Evolutionary conservation across 2,329 filamentous ascomycete species (phyloP).

Genomic region (Epichloe bromicola): DNA sequence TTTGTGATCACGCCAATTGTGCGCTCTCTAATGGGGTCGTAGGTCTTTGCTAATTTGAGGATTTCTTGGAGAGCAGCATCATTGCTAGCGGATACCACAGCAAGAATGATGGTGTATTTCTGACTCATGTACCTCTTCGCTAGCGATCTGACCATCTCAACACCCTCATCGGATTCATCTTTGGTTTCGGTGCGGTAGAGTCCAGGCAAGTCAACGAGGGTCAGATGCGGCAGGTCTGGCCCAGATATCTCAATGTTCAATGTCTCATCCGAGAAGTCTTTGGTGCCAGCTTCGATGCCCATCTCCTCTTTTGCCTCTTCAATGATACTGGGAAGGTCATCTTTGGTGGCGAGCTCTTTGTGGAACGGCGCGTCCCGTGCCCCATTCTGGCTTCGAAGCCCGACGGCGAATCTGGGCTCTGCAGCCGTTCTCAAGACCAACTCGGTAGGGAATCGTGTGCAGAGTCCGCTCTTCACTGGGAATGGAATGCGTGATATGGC

Average conservation of each 20-base stretch:
- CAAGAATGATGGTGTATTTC: slow-evolving; percentile 45
- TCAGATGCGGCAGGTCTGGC: slow-evolving; percentile 31
- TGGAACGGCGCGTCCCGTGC: slow-evolving; percentile 14
- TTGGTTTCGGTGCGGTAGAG: slow-evolving; percentile 21
- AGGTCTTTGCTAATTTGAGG: slow-evolving; percentile 26
- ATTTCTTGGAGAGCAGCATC: slow-evolving; percentile 41
- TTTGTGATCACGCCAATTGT: slow-evolving; percentile 48
- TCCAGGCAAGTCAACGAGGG: slow-evolving; percentile 42
- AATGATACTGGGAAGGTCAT: slow-evolving; percentile 35
- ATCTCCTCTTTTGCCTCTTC: slow-evolving; percentile 37
- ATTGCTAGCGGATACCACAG: slow-evolving; percentile 35
- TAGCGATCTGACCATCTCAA: slow-evolving; percentile 21
- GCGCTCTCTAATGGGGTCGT: slow-evolving; percentile 30
- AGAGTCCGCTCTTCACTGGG: slow-evolving; percentile 39
- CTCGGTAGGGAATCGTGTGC: slow-evolving; percentile 50
- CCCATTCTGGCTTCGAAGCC: slow-evolving; percentile 24
- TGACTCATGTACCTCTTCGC: slow-evolving; percentile 42
- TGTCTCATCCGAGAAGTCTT: slow-evolving; percentile 31
- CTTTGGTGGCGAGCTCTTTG: slow-evolving; percentile 22
- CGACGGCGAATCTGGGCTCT: slow-evolving; percentile 25
- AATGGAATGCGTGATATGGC: slow-evolving; percentile 50
- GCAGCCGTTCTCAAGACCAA: slow-evolving; percentile 34
- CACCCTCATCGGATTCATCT: slow-evolving; percentile 18
- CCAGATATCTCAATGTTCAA: slow-evolving; percentile 33
- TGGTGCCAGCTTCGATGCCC: slow-evolving; percentile 22